Evolutionary conservation across 2,329 filamentous ascomycete genomes (phyloP), one percentile per base, ranked within the genome.

Genomic region (Clonostachys byssicola): DNA sequence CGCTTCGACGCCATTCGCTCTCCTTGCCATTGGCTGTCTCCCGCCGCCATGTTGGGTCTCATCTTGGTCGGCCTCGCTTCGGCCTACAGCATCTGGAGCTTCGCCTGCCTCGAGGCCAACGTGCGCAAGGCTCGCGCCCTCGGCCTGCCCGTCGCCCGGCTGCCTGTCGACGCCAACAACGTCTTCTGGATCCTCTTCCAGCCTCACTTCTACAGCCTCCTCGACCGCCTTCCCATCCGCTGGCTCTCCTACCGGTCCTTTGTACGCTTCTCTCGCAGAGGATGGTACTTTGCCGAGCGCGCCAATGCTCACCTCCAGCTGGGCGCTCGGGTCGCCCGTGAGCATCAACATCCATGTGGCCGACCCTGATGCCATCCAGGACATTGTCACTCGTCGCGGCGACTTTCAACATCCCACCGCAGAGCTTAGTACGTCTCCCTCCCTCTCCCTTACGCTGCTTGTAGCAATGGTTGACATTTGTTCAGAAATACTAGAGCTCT

Each of bases 101-200:
- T 30, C 23, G 23, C 10, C 23, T 30, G 23, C 23, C 23, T 30
- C 23, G 23, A 30, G 23, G 23, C 23, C 23, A 30, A 30, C 9
- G 23, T 30, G 23, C 23, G 23, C 17, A 18, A 36, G n/a, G 63
- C 63, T 12, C 56, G 56, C 40, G 57, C 46, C 6, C 55, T 63
- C 14, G 61, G 62, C n/a, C 44, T 63, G 3, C 63, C 60, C 16
- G 54, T 65, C 9, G 59, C 59, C 12, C 23, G 65, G 36, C 58
- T 66, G 7, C 61, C 58, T 13, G 56, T 66, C 46, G 56, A 54
- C 47, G 61, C 54, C 8, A 44, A 54, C 20, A 66, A 66, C 20
- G 56, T 59, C 2, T 50, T 65, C 14, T 67, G 63, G 63, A 35
- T 50, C 3, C 46, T 65, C 0, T 13, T 61, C 1, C 59, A 63